Evolutionary conservation across 2,329 filamentous ascomycete genomes (phyloP).

Genomic region (Exophiala viscosa): DNA sequence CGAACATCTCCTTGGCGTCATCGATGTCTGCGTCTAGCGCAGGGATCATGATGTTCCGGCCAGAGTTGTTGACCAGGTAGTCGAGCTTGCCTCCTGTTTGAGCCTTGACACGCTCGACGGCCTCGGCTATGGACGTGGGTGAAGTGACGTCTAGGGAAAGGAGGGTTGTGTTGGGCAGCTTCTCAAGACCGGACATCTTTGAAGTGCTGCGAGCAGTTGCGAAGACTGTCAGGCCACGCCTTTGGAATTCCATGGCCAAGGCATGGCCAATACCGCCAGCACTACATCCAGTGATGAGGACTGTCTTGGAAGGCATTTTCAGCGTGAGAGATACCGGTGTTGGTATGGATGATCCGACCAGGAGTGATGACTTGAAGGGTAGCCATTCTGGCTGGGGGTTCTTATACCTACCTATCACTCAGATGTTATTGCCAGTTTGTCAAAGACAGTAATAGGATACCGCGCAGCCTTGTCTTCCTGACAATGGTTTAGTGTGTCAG

Average conservation of each 20-base stretch:
- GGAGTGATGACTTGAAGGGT: too few species aligned
- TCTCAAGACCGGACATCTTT: constrained; percentile 6
- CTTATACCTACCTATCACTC: too few species aligned
- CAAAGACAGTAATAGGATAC: too few species aligned
- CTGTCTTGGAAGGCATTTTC: neutral
- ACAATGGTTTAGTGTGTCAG: neutral
- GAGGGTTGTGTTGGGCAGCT: constrained; percentile 10
- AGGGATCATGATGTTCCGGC: constrained; percentile 24
- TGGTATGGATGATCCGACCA: too few species aligned
- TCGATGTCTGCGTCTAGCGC: constrained; percentile 30
- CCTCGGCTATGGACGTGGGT: constrained; percentile 1
- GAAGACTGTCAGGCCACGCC: constrained; percentile 36
- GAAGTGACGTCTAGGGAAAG: constrained; percentile 11
- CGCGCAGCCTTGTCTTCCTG: neutral
- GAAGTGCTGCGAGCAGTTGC: constrained; percentile 35
- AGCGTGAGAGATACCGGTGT: neutral
- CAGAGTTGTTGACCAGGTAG: constrained; percentile 23
- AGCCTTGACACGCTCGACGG: neutral
- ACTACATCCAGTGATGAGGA: constrained; percentile 20
- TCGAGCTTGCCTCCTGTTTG: constrained; percentile 13
- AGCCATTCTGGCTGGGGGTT: too few species aligned
- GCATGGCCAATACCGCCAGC: constrained; percentile 36
- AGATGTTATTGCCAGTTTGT: too few species aligned
- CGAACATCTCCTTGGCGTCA: constrained; percentile 32
- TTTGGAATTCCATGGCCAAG: constrained; percentile 35